Percentiles rank a stretch among this genome's conserved stretches.
These are phyloP conservation scores for Microcyclospora tardicrescens DNA, from an alignment of 2,329 filamentous ascomycete species.

Conservation along the genomic window DNA sequence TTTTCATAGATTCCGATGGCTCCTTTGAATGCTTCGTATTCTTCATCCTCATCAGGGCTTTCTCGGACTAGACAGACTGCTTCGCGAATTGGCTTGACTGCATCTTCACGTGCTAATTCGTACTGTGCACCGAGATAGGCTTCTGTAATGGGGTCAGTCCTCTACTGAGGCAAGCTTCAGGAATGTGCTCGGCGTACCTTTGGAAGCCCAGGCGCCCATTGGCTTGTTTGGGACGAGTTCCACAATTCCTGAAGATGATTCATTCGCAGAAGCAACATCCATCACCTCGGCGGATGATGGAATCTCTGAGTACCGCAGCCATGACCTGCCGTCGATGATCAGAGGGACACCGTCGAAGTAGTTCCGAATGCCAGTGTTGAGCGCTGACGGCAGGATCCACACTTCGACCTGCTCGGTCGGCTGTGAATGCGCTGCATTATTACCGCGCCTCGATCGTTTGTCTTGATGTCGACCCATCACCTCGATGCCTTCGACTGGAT, in stretches of 20 bases:
- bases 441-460: too few species aligned
- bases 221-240: constrained; percentile 36
- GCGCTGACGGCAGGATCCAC: constrained; percentile 11
- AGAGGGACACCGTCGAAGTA: constrained; percentile 13
- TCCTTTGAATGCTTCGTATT: constrained; percentile 19
- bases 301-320: constrained; percentile 36
- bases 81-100: constrained; percentile 53
- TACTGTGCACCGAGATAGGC: constrained; percentile 65
- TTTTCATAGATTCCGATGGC: constrained; percentile 54
- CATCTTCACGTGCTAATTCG: constrained; percentile 61
- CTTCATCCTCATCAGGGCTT: constrained; percentile 44
- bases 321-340: constrained; percentile 12
- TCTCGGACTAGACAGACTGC: constrained; percentile 46
- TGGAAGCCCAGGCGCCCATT: constrained; percentile 44
- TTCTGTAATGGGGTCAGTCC: constrained; percentile 20
- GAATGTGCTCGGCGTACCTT: constrained; percentile 15
- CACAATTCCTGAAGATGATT: constrained; percentile 8
- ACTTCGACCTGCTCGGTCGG: constrained; percentile 8
- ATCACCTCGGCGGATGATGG: constrained; percentile 43
- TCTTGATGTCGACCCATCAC: too few species aligned
- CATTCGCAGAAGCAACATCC: constrained; percentile 5
- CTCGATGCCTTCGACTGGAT: too few species aligned
- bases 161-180: not conserved
- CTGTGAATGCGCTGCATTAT: not conserved
- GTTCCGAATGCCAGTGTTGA: constrained; percentile 15